These are phyloP conservation scores for Sugiyamaella neomexicana DNA, from an alignment of 1,139 yeast genomes.

Conservation along the genomic window DNA sequence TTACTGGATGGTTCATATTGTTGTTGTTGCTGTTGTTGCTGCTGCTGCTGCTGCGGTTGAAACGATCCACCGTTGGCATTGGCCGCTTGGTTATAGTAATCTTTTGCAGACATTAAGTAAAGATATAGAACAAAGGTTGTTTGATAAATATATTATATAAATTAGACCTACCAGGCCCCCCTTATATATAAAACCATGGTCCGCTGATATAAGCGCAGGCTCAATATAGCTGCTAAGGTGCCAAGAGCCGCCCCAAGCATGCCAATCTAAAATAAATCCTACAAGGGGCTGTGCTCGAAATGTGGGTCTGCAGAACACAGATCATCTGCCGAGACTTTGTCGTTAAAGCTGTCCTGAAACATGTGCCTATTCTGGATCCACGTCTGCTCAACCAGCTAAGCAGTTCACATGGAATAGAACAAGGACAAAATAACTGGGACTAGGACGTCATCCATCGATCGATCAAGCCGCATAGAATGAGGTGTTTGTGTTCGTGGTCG, in stretches of 20 bases:
- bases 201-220: background rate
- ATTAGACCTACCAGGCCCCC: background rate
- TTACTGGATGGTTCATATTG: background rate
- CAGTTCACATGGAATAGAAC: too few relatives aligned
- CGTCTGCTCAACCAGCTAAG: too few relatives aligned
- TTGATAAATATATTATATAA: background rate
- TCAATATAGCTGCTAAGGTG: background rate
- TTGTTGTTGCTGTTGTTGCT: background rate
- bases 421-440: too few relatives aligned
- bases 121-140: background rate
- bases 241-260: background rate
- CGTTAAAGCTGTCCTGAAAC: too few relatives aligned
- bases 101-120: constrained; percentile 6
- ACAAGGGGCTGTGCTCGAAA: background rate
- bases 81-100: constrained; percentile 6
- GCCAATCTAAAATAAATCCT: background rate
- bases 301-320: background rate
- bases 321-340: too few relatives aligned
- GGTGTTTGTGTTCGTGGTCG: too few relatives aligned
- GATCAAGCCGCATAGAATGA: background rate
- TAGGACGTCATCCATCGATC: too few relatives aligned
- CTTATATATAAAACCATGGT: background rate
- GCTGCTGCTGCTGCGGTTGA: background rate
- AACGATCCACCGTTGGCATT: background rate
- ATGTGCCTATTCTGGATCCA: too few relatives aligned